A percentile compares a stretch with the other conserved stretches of the same genome.
Evolutionary conservation across 73 alveolate species (phyloP).

Genomic region (Paramecium pentaurelia): DNA sequence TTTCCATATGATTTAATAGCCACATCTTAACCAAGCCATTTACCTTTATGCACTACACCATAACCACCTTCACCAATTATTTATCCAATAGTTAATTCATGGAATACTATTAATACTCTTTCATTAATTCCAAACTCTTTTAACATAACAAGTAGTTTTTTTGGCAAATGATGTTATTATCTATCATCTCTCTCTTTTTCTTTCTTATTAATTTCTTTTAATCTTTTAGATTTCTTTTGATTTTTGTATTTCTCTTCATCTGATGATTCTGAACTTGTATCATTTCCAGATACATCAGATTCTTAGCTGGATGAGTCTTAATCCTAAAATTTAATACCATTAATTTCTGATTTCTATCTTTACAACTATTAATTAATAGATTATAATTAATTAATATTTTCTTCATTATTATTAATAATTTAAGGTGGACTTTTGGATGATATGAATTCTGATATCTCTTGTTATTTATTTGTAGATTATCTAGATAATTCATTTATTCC

Average conservation of each 20-base stretch:
- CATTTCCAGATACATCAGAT: not conserved
- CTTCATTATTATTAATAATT: not conserved
- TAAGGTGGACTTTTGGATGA: not conserved
- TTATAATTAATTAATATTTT: not conserved
- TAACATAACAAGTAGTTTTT: not conserved
- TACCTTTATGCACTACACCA: conserved; percentile 85
- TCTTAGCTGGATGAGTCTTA: not conserved
- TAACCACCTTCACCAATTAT: conserved; percentile 82
- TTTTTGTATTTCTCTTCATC: not conserved
- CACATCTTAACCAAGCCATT: conserved; percentile 84
- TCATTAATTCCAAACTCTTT: conserved; percentile 55
- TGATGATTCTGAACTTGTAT: not conserved
- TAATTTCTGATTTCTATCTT: not conserved
- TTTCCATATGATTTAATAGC: conserved; percentile 85
- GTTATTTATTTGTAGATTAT: not conserved
- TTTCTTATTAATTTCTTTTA: not conserved
- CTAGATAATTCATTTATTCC: not conserved
- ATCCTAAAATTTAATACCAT: not conserved
- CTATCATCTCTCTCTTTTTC: not conserved
- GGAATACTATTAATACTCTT: not conserved
- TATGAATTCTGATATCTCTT: not conserved
- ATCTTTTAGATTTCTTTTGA: not conserved
- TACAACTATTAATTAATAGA: not conserved
- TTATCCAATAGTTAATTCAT: conserved; percentile 40
- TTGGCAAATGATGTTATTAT: not conserved